Percentiles rank a stretch among this genome's conserved stretches.
phyloP scores from a whole-genome alignment of 164 flowering plant genomes.

The Platanus orientalis region DNA sequence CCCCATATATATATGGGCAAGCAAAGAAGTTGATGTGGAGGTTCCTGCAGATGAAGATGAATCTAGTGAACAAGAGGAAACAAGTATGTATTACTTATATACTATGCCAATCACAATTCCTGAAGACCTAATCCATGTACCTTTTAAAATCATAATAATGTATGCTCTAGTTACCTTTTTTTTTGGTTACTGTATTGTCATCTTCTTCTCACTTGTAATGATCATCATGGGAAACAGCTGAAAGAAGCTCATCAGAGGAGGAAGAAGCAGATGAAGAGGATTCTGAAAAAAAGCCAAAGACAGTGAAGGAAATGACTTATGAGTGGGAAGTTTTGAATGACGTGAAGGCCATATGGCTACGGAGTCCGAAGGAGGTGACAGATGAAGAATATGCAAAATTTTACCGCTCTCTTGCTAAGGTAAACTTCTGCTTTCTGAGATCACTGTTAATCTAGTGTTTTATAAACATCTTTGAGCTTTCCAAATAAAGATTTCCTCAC shows the following conservation, averaged over 20 bases:
- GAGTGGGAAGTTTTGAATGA: conserved; percentile 98
- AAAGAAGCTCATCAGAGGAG: conserved; percentile 55
- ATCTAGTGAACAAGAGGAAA: conserved; percentile 67
- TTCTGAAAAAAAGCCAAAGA: conserved; percentile 79
- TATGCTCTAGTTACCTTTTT: conserved; percentile 3
- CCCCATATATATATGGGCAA: conserved; percentile 88
- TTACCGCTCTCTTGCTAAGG: conserved; percentile 91
- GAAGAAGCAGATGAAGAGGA: conserved; percentile 75
- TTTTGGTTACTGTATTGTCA: not conserved
- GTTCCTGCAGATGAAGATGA: conserved; percentile 96
- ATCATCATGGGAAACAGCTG: conserved; percentile 39
- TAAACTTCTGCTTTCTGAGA: conserved; percentile 13
- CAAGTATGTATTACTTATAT: conserved; percentile 37
- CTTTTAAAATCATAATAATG: not conserved
- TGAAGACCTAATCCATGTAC: not conserved
- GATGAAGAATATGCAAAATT: conserved; percentile 94
- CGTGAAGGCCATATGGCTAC: conserved; percentile 91
- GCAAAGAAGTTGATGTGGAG: conserved; percentile 87
- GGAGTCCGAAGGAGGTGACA: conserved; percentile 92
- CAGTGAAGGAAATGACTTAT: conserved; percentile 69
- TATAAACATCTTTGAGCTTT: not conserved
- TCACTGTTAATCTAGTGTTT: not conserved
- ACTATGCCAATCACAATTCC: not conserved
- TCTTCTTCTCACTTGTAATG: not conserved
- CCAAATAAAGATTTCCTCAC: not conserved